Conservation (phyloP, 2,329 filamentous ascomycete genomes). For the Exophiala aquamarina region DNA sequence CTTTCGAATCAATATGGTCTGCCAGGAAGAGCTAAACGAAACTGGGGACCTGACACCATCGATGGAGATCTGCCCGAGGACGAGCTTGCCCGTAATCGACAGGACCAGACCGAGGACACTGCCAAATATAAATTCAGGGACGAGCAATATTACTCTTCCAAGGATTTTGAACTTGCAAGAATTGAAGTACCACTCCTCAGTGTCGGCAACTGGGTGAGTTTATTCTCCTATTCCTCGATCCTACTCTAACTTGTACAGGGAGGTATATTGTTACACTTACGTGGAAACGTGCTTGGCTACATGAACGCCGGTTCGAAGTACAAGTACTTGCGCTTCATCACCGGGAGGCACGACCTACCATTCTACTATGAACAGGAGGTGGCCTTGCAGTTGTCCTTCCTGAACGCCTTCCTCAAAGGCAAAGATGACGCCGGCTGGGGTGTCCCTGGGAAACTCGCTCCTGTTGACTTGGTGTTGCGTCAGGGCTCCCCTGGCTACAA, state of each 20-base stretch:
- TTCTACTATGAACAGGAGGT: conserved; percentile 71
- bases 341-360: conserved; percentile 67
- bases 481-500: conserved; percentile 69
- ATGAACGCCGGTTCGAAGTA: conserved; percentile 61
- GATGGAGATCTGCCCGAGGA: conserved; percentile 38
- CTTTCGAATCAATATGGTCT: conserved; percentile 61
- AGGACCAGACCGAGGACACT: conserved; percentile 46
- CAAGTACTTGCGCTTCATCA: conserved; percentile 70
- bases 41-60: conserved; percentile 50
- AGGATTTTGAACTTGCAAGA: conserved; percentile 63
- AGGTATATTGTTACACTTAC: conserved; percentile 65
- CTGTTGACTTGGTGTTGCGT: conserved; percentile 61
- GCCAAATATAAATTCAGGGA: conserved; percentile 58
- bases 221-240: no score
- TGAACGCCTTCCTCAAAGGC: conserved; percentile 69
- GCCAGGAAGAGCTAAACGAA: conserved; percentile 47
- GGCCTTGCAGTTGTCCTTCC: conserved; percentile 64
- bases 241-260: conserved; percentile 40
- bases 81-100: conserved; percentile 36
- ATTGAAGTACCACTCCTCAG: conserved; percentile 67
- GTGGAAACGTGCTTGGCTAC: conserved; percentile 66
- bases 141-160: conserved; percentile 62
- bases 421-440: conserved; percentile 53
- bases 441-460: conserved; percentile 41
- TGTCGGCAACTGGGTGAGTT: conserved; percentile 60